Base-by-base conservation (phyloP, 495 filamentous ascomycete species). In the Penicillium goetzii region DNA sequence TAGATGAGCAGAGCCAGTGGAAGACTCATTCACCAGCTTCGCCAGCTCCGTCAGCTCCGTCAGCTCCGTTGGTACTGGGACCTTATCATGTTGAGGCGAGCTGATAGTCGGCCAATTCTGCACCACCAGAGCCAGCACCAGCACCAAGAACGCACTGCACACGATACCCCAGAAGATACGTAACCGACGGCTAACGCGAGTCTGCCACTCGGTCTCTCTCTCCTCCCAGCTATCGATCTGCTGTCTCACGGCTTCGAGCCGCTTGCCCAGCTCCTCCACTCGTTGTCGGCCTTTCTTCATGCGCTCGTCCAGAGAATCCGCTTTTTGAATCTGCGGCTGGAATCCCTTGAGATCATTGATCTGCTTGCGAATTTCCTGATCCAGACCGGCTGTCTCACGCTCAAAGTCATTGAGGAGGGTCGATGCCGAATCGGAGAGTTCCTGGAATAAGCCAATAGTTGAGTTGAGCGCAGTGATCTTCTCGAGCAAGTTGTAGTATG, bases 401-500 rank as follows among this genome's bases (percentile, higher is more conserved):
- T 83, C 74, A 67, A 97, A 94, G 51, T 82, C 80, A 14, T 75
- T 72, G 53, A 88, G 85, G 12, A 95, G 78, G 51, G 84, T 74
- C 17, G 82, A 77, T 10, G 87, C 89, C 30, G 85, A 83, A 9
- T 78, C 79, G 1, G 88, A 86, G 4, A 97, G 84, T 54, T 90
- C 85, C 62, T 90, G 87, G 21, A 97, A 83, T 4, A 82, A 85
- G 2, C 77, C 63, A 25, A 96, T 85, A 2, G 88, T 92, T 55
- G 82, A 79, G 56, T 89, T 87, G 34, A 97, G 78, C 0, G 85
- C 75, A 47, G 85, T 83, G 33, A 94, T 80, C 61, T 90, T 94
- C 70, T 94, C 89, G 17, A 95, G 81, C 6, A 97, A 81, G 4
- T 89, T 87, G 68, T 93, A 93, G 77, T 96, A 96, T 0, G 89